Evolutionary conservation across 2,329 filamentous ascomycete genomes (phyloP).

Genomic region (Epichloe typhina): DNA sequence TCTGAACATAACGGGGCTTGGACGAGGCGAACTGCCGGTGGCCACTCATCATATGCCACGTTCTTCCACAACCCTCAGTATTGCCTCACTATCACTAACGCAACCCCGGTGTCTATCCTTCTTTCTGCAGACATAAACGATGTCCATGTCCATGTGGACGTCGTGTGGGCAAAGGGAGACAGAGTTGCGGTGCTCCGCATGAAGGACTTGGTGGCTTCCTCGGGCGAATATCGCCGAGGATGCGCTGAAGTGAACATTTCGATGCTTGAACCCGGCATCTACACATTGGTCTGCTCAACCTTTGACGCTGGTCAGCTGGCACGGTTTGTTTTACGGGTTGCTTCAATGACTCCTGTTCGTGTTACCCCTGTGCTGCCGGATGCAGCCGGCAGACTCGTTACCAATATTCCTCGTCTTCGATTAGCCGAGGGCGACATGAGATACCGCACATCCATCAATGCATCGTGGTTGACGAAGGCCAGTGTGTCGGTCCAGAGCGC

Average conservation of each 20-base stretch:
- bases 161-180: slow-evolving; percentile 65
- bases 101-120: slow-evolving; percentile 56
- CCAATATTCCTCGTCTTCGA: slow-evolving; percentile 41
- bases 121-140: slow-evolving; percentile 55
- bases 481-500: slow-evolving; percentile 20
- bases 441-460: slow-evolving; percentile 26
- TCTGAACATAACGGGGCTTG: slow-evolving; percentile 53
- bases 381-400: slow-evolving; percentile 59
- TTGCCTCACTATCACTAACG: slow-evolving; percentile 42
- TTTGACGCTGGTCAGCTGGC: slow-evolving; percentile 72
- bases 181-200: slow-evolving; percentile 56
- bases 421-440: slow-evolving; percentile 31
- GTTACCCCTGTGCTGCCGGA: slow-evolving; percentile 55
- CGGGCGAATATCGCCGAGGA: slow-evolving; percentile 77
- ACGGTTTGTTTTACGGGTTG: slow-evolving; percentile 62
- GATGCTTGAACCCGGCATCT: slow-evolving; percentile 54
- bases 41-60: slow-evolving; percentile 60
- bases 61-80: slow-evolving; percentile 89
- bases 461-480: slow-evolving; percentile 44
- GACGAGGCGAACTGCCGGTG: slow-evolving; percentile 70
- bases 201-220: slow-evolving; percentile 69
- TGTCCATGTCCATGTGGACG: slow-evolving; percentile 69
- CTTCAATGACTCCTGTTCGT: slow-evolving; percentile 42
- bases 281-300: slow-evolving; percentile 82
- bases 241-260: slow-evolving; percentile 56